Percentiles rank a stretch among this genome's conserved stretches.
Conservation (phyloP, 1,139 yeast species). For the Debaryomyces psychrophilus region DNA sequence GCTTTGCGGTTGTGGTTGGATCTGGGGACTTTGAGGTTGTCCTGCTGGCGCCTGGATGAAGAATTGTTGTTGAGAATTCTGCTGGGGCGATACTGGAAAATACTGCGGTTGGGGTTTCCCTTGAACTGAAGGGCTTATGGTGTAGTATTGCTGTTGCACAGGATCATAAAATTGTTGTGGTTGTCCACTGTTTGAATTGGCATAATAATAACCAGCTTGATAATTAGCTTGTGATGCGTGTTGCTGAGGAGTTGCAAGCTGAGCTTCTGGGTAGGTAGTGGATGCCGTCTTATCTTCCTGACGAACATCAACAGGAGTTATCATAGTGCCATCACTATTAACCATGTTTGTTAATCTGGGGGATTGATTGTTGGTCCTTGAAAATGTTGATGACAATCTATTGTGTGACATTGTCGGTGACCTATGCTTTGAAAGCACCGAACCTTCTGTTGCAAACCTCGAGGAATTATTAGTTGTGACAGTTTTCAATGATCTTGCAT, state of each 20-base stretch:
- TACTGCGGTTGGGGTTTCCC: slow-evolving; percentile 40
- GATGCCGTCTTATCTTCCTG: slow-evolving; percentile 15
- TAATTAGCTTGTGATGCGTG: slow-evolving; percentile 13
- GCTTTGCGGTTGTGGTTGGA: slow-evolving; percentile 10
- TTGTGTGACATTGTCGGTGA: slow-evolving; percentile 31
- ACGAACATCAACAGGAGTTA: slow-evolving; percentile 44
- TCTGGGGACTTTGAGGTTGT: slow-evolving; percentile 4
- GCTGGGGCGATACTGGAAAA: slow-evolving; percentile 42
- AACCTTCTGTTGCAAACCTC: slow-evolving; percentile 9
- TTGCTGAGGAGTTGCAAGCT: slow-evolving; percentile 22
- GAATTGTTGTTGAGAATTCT: slow-evolving; percentile 17
- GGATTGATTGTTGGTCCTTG: slow-evolving; percentile 37
- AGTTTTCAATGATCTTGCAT: slow-evolving; percentile 30
- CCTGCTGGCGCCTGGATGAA: slow-evolving; percentile 4
- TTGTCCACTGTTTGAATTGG: slow-evolving; percentile 20
- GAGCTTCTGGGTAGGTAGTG: slow-evolving; percentile 3
- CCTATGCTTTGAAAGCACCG: slow-evolving; percentile 22
- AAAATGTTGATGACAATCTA: slow-evolving; percentile 43
- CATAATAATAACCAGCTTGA: slow-evolving; percentile 27
- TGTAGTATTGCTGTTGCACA: slow-evolving; percentile 49
- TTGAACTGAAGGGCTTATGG: slow-evolving; percentile 35
- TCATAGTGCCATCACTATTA: slow-evolving; percentile 52
- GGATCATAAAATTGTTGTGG: slow-evolving; percentile 52
- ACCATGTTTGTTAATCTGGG: slow-evolving; percentile 46
- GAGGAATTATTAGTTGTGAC: slow-evolving; percentile 23